Percentiles rank a stretch among this genome's conserved stretches.
Conservation (phyloP, 2,329 filamentous ascomycete species). For the Penicillium sp. region DNA sequence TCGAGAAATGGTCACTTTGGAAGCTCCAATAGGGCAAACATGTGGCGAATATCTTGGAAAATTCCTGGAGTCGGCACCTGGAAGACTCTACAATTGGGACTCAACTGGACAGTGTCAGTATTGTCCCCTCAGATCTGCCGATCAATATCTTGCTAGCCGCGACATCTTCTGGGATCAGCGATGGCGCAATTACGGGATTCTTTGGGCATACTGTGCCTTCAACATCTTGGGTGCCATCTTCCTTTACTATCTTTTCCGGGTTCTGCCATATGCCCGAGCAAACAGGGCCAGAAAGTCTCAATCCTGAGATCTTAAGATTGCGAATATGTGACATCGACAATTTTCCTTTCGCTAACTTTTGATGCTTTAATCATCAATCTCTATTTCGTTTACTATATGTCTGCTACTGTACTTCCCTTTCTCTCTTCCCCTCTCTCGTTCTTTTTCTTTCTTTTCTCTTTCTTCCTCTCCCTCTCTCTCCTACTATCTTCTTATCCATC, state of each 20-base stretch:
- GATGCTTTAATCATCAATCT: too few relatives aligned
- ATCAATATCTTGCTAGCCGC: neutral
- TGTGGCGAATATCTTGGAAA: constrained; percentile 61
- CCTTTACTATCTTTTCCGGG: neutral
- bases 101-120: neutral
- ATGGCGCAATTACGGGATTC: neutral
- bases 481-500: too few relatives aligned
- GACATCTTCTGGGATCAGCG: neutral
- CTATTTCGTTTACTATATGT: too few relatives aligned
- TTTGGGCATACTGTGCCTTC: neutral
- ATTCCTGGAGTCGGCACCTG: neutral
- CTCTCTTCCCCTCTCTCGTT: too few relatives aligned
- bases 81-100: neutral
- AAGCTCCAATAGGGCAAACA: constrained; percentile 59
- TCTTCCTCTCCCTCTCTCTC: too few relatives aligned
- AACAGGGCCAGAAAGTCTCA: too few relatives aligned
- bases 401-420: too few relatives aligned
- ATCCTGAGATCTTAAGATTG: too few relatives aligned
- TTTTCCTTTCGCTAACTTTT: too few relatives aligned
- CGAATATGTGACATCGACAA: too few relatives aligned
- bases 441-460: too few relatives aligned
- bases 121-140: neutral
- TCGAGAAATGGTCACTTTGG: constrained; percentile 71
- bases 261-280: neutral
- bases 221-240: neutral